Base-by-base conservation (phyloP, 2,329 filamentous ascomycete species). In the Zasmidium citrigriseum region DNA sequence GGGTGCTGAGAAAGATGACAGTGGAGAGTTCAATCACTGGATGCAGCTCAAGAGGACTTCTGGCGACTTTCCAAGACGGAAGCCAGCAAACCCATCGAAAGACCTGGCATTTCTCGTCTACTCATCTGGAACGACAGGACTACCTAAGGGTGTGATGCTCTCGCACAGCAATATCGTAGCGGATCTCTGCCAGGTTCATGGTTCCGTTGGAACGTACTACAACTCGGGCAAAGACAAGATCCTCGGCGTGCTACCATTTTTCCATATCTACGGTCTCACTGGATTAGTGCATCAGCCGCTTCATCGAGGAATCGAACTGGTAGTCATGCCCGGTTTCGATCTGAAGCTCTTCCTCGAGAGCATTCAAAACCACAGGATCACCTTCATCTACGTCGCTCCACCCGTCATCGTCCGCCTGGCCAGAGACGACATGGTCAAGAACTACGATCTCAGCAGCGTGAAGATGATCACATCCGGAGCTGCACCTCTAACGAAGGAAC, bases 81-180 rank as follows among this genome's bases (percentile, higher is more conserved):
- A 85, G 3, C 86, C 83, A 66, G 75, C 90, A 52, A 48, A 63
- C 22, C 85, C 90, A 0, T 80, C 81, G 52, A 86, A 85, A 58
- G 91, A 96, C 70, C 73, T 95, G 23, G 89, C 91, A 0, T 96
- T 95, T 69, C 76, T 97, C 57, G 91, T 96, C 0, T 97, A 96
- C 74, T 91, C 88, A 51, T 93, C 89, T 7, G 93, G 93, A 7
- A 98, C 93, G 0, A 97, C 93, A 0, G 93, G 93, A 1, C 78
- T 92, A 52, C 93, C 93, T 0, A 98, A 98, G 75, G 93, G 93
- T 16, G 93, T 97, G 14, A 89, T 91, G 84, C 80, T 97, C 27
- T 89, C 86, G 7, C 93, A 98, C 75, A 75, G 78, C 64, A 97
- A 97, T 72, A 87, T 96, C 59, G 84, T 96, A 11, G 78, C 90